phyloP scores from a whole-genome alignment of 75 land plant genomes.

The Larix kaempferi region DNA sequence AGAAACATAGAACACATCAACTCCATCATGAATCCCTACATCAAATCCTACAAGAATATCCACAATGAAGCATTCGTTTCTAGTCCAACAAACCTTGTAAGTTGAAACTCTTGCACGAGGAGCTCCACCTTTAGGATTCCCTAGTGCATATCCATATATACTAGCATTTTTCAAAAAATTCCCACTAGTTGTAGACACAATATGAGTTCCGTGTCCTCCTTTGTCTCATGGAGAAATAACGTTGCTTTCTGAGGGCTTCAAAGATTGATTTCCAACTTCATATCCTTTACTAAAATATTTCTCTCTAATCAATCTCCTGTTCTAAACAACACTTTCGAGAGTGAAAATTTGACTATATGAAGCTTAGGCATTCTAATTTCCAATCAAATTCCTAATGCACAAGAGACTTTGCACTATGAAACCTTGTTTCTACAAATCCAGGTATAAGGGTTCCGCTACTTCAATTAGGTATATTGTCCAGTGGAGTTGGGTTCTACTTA shows the following conservation, averaged over 20 bases:
- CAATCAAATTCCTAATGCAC: conserved; percentile 66
- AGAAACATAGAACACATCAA: conserved; percentile 47
- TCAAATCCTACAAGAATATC: conserved; percentile 73
- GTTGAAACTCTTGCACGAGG: conserved; percentile 52
- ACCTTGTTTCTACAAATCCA: neutral
- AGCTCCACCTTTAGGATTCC: conserved; percentile 62
- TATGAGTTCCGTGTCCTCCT: conserved; percentile 71
- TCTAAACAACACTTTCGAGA: conserved; percentile 25
- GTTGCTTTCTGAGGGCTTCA: too few species aligned
- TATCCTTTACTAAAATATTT: conserved; percentile 48
- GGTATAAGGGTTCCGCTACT: neutral
- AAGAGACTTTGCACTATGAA: neutral
- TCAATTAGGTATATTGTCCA: neutral
- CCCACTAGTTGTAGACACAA: conserved; percentile 59
- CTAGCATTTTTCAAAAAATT: conserved; percentile 25
- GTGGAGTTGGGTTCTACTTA: neutral
- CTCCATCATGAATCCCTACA: conserved; percentile 61
- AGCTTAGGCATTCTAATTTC: conserved; percentile 13
- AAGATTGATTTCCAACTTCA: conserved; percentile 10
- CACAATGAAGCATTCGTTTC: conserved; percentile 29
- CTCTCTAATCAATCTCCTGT: conserved; percentile 69
- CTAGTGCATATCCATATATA: conserved; percentile 44
- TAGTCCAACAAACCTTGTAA: conserved; percentile 74
- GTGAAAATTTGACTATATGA: neutral
- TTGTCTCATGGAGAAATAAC: conserved; percentile 30